Evolutionary conservation across 352 stramenopile species (phyloP).

Genomic region (Phytopythium delawarense): DNA sequence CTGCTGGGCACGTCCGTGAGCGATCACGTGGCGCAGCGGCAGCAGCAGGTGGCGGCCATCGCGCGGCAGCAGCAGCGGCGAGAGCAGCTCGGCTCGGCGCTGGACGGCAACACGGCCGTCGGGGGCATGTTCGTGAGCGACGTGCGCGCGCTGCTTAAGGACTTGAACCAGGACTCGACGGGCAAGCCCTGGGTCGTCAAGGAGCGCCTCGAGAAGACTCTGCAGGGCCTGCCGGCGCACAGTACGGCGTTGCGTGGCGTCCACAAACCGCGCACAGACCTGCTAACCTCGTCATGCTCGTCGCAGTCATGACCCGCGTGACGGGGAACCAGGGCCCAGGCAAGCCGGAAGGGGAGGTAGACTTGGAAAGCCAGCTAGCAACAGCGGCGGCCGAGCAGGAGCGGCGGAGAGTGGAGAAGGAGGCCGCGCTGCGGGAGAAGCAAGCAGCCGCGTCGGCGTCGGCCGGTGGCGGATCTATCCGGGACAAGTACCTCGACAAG

Average conservation of each 20-base stretch:
- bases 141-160: slow-evolving; percentile 56
- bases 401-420: slow-evolving; percentile 16
- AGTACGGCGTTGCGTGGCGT: slow-evolving; percentile 17
- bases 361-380: slow-evolving; percentile 56
- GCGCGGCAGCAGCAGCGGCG: slow-evolving; percentile 16
- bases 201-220: slow-evolving; percentile 54
- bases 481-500: slow-evolving; percentile 78
- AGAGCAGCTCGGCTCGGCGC: slow-evolving; percentile 17
- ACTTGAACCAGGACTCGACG: slow-evolving; percentile 54
- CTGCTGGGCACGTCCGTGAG: slow-evolving; percentile 40
- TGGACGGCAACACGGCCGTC: slow-evolving; percentile 25
- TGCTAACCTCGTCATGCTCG: background rate
- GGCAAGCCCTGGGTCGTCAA: slow-evolving; percentile 62
- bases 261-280: background rate
- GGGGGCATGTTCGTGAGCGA: slow-evolving; percentile 59
- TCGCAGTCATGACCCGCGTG: slow-evolving; percentile 49
- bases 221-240: slow-evolving; percentile 55
- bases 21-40: slow-evolving; percentile 30
- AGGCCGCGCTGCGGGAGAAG: slow-evolving; percentile 9
- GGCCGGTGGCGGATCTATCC: slow-evolving; percentile 16
- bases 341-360: slow-evolving; percentile 46
- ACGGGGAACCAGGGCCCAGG: slow-evolving; percentile 23
- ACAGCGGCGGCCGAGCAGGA: slow-evolving; percentile 25
- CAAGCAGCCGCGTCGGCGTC: slow-evolving; percentile 1
- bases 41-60: slow-evolving; percentile 15